Percentiles rank a stretch among this genome's conserved stretches.
Conservation (phyloP, 805 yeast genomes). For the Candida ulmi region DNA sequence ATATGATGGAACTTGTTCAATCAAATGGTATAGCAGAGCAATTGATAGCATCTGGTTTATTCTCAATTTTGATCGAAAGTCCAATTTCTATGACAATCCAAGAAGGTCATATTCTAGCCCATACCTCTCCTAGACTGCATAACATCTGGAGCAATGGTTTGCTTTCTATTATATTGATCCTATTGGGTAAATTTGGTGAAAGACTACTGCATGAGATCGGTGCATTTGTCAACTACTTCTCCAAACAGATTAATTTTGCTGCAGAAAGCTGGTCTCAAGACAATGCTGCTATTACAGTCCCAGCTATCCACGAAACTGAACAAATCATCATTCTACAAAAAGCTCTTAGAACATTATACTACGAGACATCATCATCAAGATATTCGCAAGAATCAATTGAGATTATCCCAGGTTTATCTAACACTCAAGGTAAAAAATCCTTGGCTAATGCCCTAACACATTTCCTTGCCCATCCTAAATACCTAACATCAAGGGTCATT, state of each 20-base stretch:
- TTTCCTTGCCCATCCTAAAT: slow-evolving; percentile 82
- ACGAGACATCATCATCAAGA: slow-evolving; percentile 30
- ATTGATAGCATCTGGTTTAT: slow-evolving; percentile 57
- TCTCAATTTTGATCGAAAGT: slow-evolving; percentile 65
- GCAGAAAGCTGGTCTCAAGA: slow-evolving; percentile 65
- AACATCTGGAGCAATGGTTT: slow-evolving; percentile 85
- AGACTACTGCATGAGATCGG: slow-evolving; percentile 60
- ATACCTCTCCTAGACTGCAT: slow-evolving; percentile 52
- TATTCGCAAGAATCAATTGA: slow-evolving; percentile 20
- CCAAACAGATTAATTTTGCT: slow-evolving; percentile 59
- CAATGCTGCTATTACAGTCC: slow-evolving; percentile 41
- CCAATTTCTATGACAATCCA: slow-evolving; percentile 64
- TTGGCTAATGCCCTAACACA: slow-evolving; percentile 61
- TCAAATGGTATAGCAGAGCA: slow-evolving; percentile 61
- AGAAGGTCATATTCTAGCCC: slow-evolving; percentile 54
- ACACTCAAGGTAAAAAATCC: slow-evolving; percentile 50
- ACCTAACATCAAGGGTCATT: slow-evolving; percentile 59
- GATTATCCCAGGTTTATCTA: slow-evolving; percentile 56
- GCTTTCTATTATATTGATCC: slow-evolving; percentile 55
- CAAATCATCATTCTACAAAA: slow-evolving; percentile 64
- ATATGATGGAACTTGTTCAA: slow-evolving; percentile 61
- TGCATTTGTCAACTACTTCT: slow-evolving; percentile 55
- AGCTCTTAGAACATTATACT: slow-evolving; percentile 47
- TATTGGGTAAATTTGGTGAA: slow-evolving; percentile 59
- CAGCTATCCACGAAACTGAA: slow-evolving; percentile 54